Conservation (phyloP, 257 asterid genomes). For the Plectranthus barbatus region DNA sequence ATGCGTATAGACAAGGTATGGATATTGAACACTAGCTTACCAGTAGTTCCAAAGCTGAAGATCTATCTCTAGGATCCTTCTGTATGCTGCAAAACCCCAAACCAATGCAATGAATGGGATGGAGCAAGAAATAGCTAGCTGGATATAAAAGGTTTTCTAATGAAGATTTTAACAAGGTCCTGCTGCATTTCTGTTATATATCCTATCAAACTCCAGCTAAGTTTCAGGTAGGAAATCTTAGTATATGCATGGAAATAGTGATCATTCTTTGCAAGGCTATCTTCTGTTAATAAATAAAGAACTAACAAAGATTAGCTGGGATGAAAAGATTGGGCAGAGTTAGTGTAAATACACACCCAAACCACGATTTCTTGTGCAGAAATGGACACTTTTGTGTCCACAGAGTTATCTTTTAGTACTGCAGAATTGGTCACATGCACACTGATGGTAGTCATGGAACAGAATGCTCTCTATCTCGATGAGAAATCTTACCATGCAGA, state of each 20-base stretch:
- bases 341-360: no score
- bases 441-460: not conserved
- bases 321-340: not conserved
- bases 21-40: slow-evolving; percentile 30
- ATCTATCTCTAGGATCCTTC: slow-evolving; percentile 75
- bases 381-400: not conserved
- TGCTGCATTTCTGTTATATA: no score
- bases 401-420: not conserved
- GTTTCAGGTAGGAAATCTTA: no score
- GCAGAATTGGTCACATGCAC: not conserved
- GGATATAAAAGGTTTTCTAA: not conserved
- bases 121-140: not conserved
- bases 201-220: no score
- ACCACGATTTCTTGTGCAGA: no score
- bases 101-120: not conserved
- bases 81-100: slow-evolving; percentile 67
- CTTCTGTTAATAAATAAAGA: not conserved
- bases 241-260: no score
- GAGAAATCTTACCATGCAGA: slow-evolving; percentile 68
- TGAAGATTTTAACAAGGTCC: no score
- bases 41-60: slow-evolving; percentile 84
- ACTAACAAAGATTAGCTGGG: not conserved
- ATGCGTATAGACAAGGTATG: not conserved
- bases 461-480: not conserved
- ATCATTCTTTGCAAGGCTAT: not conserved